phyloP scores from a whole-genome alignment of 1,284 basidiomycete genomes.

The Malassezia vespertilionis region DNA sequence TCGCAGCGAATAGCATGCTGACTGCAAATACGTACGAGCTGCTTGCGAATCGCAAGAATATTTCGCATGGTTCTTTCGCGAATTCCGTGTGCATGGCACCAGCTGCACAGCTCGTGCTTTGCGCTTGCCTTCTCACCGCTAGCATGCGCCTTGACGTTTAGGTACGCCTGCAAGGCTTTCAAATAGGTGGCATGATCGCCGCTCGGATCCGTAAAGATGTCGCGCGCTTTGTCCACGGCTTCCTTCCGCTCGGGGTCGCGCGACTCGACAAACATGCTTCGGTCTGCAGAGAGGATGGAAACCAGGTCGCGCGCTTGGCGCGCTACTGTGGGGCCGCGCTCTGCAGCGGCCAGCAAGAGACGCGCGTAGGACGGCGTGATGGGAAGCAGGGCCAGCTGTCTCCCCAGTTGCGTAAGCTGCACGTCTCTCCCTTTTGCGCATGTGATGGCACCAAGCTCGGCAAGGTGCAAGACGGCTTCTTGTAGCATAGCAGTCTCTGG shows the following conservation, averaged over 20 bases:
- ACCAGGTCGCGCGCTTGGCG: constrained; percentile 41
- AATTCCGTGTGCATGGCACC: constrained; percentile 39
- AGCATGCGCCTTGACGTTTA: constrained; percentile 15
- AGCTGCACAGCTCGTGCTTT: constrained; percentile 17
- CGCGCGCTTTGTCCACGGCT: constrained; percentile 48
- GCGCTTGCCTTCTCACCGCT: neutral
- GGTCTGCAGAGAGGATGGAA: constrained; percentile 35
- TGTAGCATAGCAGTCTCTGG: constrained; percentile 25
- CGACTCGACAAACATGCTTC: constrained; percentile 29
- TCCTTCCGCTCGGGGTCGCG: constrained; percentile 28
- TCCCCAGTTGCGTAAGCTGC: constrained; percentile 30
- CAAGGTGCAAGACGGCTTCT: constrained; percentile 32
- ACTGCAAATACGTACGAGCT: constrained; percentile 30
- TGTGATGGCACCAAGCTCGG: constrained; percentile 37
- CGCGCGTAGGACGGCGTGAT: constrained; percentile 35
- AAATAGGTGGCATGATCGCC: constrained; percentile 43
- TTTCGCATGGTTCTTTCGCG: constrained; percentile 35
- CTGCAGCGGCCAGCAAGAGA: constrained; percentile 32
- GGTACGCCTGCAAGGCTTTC: constrained; percentile 43
- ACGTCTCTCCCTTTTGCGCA: constrained; percentile 2
- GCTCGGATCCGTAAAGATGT: constrained; percentile 25
- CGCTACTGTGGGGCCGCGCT: constrained; percentile 24
- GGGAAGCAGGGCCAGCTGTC: constrained; percentile 35
- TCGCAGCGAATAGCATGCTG: constrained; percentile 33
- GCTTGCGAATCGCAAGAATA: constrained; percentile 32